phyloP scores from a whole-genome alignment of 2,329 filamentous ascomycete species.

The Arachnomyces sp. region DNA sequence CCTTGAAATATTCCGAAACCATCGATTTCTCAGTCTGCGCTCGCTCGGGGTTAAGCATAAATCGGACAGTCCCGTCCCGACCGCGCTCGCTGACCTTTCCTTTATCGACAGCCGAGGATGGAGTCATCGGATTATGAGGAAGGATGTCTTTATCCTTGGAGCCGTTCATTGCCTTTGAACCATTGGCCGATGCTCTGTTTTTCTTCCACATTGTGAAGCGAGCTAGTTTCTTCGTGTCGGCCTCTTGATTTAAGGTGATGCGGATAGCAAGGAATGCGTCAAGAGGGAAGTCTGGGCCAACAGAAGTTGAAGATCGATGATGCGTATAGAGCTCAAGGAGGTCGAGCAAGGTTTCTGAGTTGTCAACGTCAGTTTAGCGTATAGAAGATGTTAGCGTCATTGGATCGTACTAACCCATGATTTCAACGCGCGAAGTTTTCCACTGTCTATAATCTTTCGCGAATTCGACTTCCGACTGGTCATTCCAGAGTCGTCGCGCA shows the following conservation, averaged over 20 bases:
- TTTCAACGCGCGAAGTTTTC: constrained; percentile 38
- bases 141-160: constrained; percentile 14
- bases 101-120: constrained; percentile 38
- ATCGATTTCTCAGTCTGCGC: constrained; percentile 63
- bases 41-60: constrained; percentile 75
- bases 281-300: constrained; percentile 65
- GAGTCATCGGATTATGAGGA: constrained; percentile 35
- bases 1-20: constrained; percentile 61
- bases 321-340: constrained; percentile 88
- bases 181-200: constrained; percentile 17
- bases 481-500: constrained; percentile 59
- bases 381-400: constrained; percentile 31
- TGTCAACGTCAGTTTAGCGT: constrained; percentile 34
- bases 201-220: constrained; percentile 55
- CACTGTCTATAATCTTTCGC: constrained; percentile 44
- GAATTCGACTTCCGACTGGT: constrained; percentile 46
- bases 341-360: constrained; percentile 77
- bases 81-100: constrained; percentile 37
- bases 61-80: constrained; percentile 71
- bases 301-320: constrained; percentile 63
- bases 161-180: constrained; percentile 13
- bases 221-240: constrained; percentile 54
- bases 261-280: constrained; percentile 79
- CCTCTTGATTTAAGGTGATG: constrained; percentile 77
- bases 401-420: constrained; percentile 36